A percentile compares a stretch with the other conserved stretches of the same genome.
Evolutionary conservation across 108 stramenopile genomes (phyloP).

Genomic region (Bacterosira constricta): DNA sequence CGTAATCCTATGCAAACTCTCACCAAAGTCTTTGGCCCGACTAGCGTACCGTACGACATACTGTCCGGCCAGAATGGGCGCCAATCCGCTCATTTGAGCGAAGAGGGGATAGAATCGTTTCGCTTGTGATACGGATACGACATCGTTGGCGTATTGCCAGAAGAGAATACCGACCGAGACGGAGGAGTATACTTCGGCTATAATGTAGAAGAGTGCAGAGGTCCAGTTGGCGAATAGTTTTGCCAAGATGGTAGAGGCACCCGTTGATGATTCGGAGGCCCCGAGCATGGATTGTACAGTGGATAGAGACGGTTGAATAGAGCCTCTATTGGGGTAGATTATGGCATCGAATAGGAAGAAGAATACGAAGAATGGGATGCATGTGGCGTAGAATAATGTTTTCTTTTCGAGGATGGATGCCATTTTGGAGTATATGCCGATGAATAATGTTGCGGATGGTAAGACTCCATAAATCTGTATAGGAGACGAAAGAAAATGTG

Average conservation of each 20-base stretch:
- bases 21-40: slow-evolving; percentile 72
- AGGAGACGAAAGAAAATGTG: not conserved
- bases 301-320: slow-evolving; percentile 82
- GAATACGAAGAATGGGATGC: slow-evolving; percentile 93
- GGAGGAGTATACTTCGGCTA: slow-evolving; percentile 93
- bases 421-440: slow-evolving; percentile 90
- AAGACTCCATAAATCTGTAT: slow-evolving; percentile 90
- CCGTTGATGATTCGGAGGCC: slow-evolving; percentile 28
- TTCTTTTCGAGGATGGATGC: slow-evolving; percentile 80
- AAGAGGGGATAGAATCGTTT: slow-evolving; percentile 95
- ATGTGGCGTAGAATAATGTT: slow-evolving; percentile 88
- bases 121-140: slow-evolving; percentile 89
- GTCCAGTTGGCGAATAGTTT: slow-evolving; percentile 93
- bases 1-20: slow-evolving; percentile 82
- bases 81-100: slow-evolving; percentile 93
- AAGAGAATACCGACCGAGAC: slow-evolving; percentile 96
- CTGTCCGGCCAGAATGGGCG: slow-evolving; percentile 90
- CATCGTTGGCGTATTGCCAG: slow-evolving; percentile 98
- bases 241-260: slow-evolving; percentile 76
- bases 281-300: slow-evolving; percentile 59
- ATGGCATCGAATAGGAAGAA: slow-evolving; percentile 86
- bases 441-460: slow-evolving; percentile 81
- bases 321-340: slow-evolving; percentile 83
- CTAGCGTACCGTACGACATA: slow-evolving; percentile 85
- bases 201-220: slow-evolving; percentile 90